A percentile compares a stretch with the other conserved stretches of the same genome.
These are phyloP conservation scores for Lichenothelia convexa DNA, from an alignment of 495 filamentous ascomycete species.

Conservation along the genomic window DNA sequence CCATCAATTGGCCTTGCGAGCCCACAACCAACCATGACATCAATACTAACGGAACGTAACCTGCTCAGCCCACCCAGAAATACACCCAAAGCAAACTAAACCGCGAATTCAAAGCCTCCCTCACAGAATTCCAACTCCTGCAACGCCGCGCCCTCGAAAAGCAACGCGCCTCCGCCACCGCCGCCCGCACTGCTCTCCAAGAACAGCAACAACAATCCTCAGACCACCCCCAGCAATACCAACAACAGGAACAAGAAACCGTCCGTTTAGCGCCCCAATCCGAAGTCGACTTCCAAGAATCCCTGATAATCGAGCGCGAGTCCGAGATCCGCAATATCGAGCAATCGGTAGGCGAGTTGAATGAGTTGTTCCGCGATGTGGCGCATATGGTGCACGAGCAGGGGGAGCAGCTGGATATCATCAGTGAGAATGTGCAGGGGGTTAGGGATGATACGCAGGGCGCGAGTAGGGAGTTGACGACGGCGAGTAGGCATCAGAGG, in stretches of 20 bases:
- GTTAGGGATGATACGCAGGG: slow-evolving; percentile 63
- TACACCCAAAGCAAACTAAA: slow-evolving; percentile 91
- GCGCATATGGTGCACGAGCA: slow-evolving; percentile 92
- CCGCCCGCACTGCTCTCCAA: slow-evolving; percentile 56
- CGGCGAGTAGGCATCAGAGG: slow-evolving; percentile 79
- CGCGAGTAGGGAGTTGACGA: slow-evolving; percentile 66
- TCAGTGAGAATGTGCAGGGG: slow-evolving; percentile 68
- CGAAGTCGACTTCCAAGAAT: slow-evolving; percentile 96
- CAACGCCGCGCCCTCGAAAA: slow-evolving; percentile 84
- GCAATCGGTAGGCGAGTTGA: slow-evolving; percentile 83
- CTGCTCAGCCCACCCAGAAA: slow-evolving; percentile 65
- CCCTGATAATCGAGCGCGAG: slow-evolving; percentile 86
- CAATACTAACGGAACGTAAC: no score
- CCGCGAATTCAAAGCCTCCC: slow-evolving; percentile 69
- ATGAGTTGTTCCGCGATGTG: slow-evolving; percentile 91
- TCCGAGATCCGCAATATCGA: slow-evolving; percentile 94
- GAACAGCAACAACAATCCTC: slow-evolving; percentile 21
- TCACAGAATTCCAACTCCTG: slow-evolving; percentile 76
- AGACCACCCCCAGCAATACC: slow-evolving; percentile 22
- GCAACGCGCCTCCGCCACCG: slow-evolving; percentile 66
- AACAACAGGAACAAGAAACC: slow-evolving; percentile 57
- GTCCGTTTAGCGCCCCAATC: slow-evolving; percentile 72
- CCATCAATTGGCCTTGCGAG: no score
- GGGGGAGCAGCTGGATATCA: slow-evolving; percentile 74
- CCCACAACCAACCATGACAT: no score